A percentile compares a stretch with the other conserved stretches of the same genome.
phyloP scores from a whole-genome alignment of 345 rosid genomes.

The Limnanthes douglasii region DNA sequence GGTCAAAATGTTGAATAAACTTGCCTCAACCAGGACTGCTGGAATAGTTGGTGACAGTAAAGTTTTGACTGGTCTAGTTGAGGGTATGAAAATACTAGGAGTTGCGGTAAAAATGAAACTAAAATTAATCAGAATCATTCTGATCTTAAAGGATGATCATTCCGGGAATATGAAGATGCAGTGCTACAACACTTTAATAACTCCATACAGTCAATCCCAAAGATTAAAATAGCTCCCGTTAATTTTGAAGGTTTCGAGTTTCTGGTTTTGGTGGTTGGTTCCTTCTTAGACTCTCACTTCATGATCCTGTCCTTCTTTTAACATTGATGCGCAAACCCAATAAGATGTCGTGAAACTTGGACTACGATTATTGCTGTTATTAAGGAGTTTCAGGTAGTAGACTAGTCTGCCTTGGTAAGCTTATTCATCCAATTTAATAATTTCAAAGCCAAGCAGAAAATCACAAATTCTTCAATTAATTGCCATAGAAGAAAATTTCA shows the following conservation, averaged over 20 bases:
- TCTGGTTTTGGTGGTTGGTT: conserved; percentile 97
- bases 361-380: no score
- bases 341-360: no score
- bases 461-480: no score
- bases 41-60: conserved; percentile 59
- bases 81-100: conserved; percentile 61
- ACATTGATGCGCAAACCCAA: conserved; percentile 72
- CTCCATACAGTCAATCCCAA: conserved; percentile 31
- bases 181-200: conserved; percentile 61
- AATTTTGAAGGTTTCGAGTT: conserved; percentile 87
- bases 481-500: no score
- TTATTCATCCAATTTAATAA: no score
- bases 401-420: no score
- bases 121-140: conserved; percentile 67
- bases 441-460: no score
- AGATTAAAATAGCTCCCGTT: conserved; percentile 69
- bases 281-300: conserved; percentile 95
- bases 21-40: conserved; percentile 80
- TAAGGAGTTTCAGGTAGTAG: no score
- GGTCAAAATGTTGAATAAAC: conserved; percentile 90
- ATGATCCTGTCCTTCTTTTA: conserved; percentile 98
- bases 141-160: conserved; percentile 87
- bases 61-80: conserved; percentile 78
- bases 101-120: conserved; percentile 70
- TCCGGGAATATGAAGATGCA: conserved; percentile 81